These are phyloP conservation scores for Solanum corneliomulleri DNA, from an alignment of 257 asterid species.

Conservation along the genomic window DNA sequence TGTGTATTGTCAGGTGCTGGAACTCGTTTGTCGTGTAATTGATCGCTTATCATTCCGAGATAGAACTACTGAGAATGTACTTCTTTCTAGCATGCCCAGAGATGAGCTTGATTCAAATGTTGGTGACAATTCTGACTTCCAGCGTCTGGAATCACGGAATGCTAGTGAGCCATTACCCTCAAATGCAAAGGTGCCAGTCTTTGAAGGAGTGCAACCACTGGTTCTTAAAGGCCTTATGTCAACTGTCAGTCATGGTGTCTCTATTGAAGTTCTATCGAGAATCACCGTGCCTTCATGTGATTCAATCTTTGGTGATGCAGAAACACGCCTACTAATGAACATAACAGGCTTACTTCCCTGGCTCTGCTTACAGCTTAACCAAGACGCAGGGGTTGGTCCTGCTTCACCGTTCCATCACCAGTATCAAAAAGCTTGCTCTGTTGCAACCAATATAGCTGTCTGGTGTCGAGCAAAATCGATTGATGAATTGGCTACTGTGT, in stretches of 20 bases:
- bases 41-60: constrained; percentile 88
- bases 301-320: constrained; percentile 85
- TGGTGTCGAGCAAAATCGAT: constrained; percentile 88
- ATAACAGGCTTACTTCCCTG: constrained; percentile 96
- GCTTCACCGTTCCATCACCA: constrained; percentile 58
- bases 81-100: constrained; percentile 97
- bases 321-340: constrained; percentile 93
- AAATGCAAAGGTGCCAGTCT: constrained; percentile 59
- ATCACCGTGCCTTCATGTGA: constrained; percentile 95
- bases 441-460: constrained; percentile 69
- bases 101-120: constrained; percentile 59
- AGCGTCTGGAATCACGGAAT: constrained; percentile 53
- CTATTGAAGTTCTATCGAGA: constrained; percentile 82
- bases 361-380: constrained; percentile 96
- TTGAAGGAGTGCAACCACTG: constrained; percentile 94
- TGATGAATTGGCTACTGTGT: constrained; percentile 77
- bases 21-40: constrained; percentile 89
- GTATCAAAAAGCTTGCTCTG: constrained; percentile 69
- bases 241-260: constrained; percentile 71
- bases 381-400: constrained; percentile 46
- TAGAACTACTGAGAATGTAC: constrained; percentile 94
- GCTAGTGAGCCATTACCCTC: constrained; percentile 41
- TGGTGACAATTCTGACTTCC: constrained; percentile 57
- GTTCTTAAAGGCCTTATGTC: constrained; percentile 96
- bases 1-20: constrained; percentile 95